Evolutionary conservation across 2,329 filamentous ascomycete genomes (phyloP), one percentile per base, ranked within the genome.

Genomic region (Trichoderma polysporum): DNA sequence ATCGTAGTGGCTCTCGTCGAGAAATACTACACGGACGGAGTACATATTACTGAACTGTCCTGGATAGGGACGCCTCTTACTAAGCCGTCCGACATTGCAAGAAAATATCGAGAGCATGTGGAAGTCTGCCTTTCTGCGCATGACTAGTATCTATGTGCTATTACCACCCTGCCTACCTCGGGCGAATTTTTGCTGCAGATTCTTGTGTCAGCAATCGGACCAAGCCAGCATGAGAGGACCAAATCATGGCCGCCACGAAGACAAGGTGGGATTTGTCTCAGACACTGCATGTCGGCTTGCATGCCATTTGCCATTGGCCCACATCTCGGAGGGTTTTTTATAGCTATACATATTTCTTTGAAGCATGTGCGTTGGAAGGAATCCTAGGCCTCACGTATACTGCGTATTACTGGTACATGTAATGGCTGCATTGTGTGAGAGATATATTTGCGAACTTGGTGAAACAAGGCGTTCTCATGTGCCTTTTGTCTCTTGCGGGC

Each of bases 371-470:
- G 49, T 19, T 22, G 22, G 25, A 33, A 41, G 49, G 58, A 53
- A 31, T 62, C n/a, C 9, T 15, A 35, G 35, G 33, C 59, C 35
- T 45, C 59, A 17, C 25, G n/a, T 22, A 31, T 25, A 41, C n/a
- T 17, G 41, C n/a, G 41, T 19, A 45, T 45, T 45, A 2, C 49
- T 19, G 8, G 15, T 35, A 25, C 45, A 15, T 33, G 49, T 17
- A 61, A 12, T 22, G 27, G 47, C 59, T 33, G 59, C 49, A 31
- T 53, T 19, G 17, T 8, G 35, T 62, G 59, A 53, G 59, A 62
- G 35, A 62, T 62, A 62, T 53, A 62, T 62, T n/a, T 52, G 59
- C 47, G 47, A 29, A 17, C 33, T 50, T 62, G 47, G 59, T 62
- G 59, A 62, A 62, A 62, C 59, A 53, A 7, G 59, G 59, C 59